A percentile compares a stretch with the other conserved stretches of the same genome.
phyloP scores from a whole-genome alignment of 371 early-diverging fungal species.

The Lichtheimia corymbifera region DNA sequence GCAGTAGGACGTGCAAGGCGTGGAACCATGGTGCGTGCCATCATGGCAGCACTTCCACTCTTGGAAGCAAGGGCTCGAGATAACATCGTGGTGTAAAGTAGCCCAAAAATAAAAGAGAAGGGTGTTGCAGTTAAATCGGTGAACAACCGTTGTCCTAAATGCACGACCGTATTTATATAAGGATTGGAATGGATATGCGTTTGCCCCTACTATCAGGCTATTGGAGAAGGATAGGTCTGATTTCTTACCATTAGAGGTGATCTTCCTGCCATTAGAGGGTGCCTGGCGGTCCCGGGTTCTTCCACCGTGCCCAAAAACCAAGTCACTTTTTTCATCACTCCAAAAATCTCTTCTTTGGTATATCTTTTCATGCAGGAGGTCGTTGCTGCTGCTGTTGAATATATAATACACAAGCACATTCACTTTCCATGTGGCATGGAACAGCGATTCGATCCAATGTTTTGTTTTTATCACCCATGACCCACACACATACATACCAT shows the following conservation, averaged over 20 bases:
- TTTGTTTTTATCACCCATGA: too few relatives aligned
- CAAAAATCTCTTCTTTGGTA: not conserved
- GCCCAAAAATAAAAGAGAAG: slow-evolving; percentile 11
- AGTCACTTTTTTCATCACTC: slow-evolving; percentile 4
- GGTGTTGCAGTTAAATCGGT: not conserved
- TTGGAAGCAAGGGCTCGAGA: slow-evolving; percentile 16
- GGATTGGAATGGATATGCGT: too few relatives aligned
- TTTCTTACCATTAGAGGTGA: slow-evolving; percentile 24
- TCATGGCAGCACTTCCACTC: slow-evolving; percentile 3
- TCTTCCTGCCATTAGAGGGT: slow-evolving; percentile 24
- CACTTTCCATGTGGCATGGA: too few relatives aligned
- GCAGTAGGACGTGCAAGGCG: slow-evolving; percentile 5
- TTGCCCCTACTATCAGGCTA: slow-evolving; percentile 6
- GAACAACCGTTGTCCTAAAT: not conserved
- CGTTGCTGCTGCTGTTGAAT: too few relatives aligned
- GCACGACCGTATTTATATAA: not conserved
- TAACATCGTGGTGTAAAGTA: slow-evolving; percentile 6
- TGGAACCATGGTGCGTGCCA: slow-evolving; percentile 6
- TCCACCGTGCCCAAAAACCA: slow-evolving; percentile 16
- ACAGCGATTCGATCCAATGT: too few relatives aligned
- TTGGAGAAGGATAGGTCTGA: slow-evolving; percentile 14
- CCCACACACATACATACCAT: too few relatives aligned
- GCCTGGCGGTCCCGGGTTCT: slow-evolving; percentile 18
- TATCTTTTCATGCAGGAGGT: slow-evolving; percentile 2
- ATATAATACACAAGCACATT: too few relatives aligned